These are phyloP conservation scores for Phialophora expanda DNA, from an alignment of 2,329 filamentous ascomycete species.

Conservation along the genomic window DNA sequence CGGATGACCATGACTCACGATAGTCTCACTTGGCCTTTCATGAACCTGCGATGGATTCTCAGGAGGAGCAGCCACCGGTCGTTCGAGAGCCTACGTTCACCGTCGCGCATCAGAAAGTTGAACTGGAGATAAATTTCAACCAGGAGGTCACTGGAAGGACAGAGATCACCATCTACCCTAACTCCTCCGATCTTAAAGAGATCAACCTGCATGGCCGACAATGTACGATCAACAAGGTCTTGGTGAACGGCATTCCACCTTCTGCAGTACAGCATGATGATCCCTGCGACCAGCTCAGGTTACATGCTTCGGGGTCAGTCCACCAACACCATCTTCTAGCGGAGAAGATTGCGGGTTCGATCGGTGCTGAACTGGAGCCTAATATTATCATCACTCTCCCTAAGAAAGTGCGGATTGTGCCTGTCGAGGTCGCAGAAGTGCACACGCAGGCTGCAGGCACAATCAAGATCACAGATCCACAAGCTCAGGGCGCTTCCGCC, in stretches of 20 bases:
- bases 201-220: conserved; percentile 68
- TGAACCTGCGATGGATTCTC: conserved; percentile 15
- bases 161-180: conserved; percentile 77
- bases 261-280: conserved; percentile 48
- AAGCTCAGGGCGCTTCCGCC: conserved; percentile 41
- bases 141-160: conserved; percentile 77
- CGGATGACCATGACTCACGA: conserved; percentile 3
- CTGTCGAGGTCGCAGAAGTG: conserved; percentile 66
- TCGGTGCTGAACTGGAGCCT: conserved; percentile 58
- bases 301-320: conserved; percentile 59
- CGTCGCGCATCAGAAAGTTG: conserved; percentile 83
- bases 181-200: conserved; percentile 59
- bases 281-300: conserved; percentile 45
- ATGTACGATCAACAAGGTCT: conserved; percentile 61
- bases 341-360: conserved; percentile 61
- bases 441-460: conserved; percentile 59
- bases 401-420: conserved; percentile 46
- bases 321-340: conserved; percentile 79
- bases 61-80: conserved; percentile 14
- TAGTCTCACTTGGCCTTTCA: not conserved
- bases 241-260: conserved; percentile 50
- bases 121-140: conserved; percentile 86
- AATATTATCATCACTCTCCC: conserved; percentile 66
- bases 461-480: conserved; percentile 47
- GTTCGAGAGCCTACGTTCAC: conserved; percentile 22